phyloP scores from a whole-genome alignment of 495 filamentous ascomycete genomes.

The Penicillium malachiteum region DNA sequence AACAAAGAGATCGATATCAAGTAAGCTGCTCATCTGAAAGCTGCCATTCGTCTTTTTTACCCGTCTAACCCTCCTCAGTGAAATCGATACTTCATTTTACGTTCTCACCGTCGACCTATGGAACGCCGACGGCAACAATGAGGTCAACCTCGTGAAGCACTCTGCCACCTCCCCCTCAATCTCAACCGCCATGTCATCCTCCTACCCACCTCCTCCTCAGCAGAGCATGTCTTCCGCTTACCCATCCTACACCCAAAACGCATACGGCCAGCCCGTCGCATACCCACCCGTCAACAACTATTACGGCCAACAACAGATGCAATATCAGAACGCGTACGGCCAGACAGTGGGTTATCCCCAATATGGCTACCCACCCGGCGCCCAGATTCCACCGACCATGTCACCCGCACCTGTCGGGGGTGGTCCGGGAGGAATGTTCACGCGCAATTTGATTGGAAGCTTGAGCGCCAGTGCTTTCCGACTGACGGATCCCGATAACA shows the following conservation, averaged over 20 bases:
- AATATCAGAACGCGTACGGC: slow-evolving; percentile 44
- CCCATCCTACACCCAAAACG: slow-evolving; percentile 33
- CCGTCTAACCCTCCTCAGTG: slow-evolving; percentile 41
- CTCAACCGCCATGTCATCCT: slow-evolving; percentile 74
- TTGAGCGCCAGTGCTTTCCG: slow-evolving; percentile 87
- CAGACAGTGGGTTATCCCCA: slow-evolving; percentile 43
- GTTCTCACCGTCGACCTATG: slow-evolving; percentile 93
- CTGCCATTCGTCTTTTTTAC: not conserved
- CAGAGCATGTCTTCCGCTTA: slow-evolving; percentile 37
- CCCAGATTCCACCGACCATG: slow-evolving; percentile 38
- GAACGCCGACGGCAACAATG: slow-evolving; percentile 76
- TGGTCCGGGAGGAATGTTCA: slow-evolving; percentile 84
- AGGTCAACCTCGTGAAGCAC: slow-evolving; percentile 93
- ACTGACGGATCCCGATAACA: slow-evolving; percentile 75
- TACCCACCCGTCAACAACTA: slow-evolving; percentile 46
- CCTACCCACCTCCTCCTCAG: slow-evolving; percentile 65
- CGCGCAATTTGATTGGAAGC: slow-evolving; percentile 92
- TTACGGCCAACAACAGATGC: slow-evolving; percentile 38
- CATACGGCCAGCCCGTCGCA: slow-evolving; percentile 33
- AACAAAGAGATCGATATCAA: slow-evolving; percentile 88
- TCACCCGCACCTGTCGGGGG: slow-evolving; percentile 42
- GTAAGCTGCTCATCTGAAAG: slow-evolving; percentile 39
- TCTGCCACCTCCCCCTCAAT: slow-evolving; percentile 87
- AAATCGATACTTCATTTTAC: slow-evolving; percentile 84
- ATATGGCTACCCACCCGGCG: slow-evolving; percentile 30